Conservation (phyloP, 176 grass and related monocot genomes). For the Oryza punctata region DNA sequence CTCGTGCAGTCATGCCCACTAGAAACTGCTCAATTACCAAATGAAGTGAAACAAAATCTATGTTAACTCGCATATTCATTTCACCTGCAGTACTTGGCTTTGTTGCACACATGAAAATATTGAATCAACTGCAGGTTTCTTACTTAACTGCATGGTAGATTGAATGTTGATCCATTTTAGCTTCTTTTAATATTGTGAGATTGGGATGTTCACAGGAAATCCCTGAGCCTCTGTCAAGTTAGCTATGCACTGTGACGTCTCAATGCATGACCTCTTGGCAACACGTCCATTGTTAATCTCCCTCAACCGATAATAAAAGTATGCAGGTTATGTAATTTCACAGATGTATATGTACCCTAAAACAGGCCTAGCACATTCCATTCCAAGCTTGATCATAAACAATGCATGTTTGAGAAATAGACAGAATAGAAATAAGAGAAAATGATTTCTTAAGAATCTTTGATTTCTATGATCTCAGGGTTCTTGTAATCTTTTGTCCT, state of each 20-base stretch:
- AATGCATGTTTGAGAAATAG: not conserved
- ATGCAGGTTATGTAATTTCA: not conserved
- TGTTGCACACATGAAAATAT: not conserved
- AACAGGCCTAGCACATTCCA: not conserved
- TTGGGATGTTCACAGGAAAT: not conserved
- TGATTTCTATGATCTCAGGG: not conserved
- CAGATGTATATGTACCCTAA: not conserved
- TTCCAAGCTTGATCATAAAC: not conserved
- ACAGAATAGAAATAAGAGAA: not conserved
- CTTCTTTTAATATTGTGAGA: not conserved
- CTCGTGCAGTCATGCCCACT: not conserved
- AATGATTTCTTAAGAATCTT: not conserved
- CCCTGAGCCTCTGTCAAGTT: not conserved
- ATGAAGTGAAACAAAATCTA: not conserved
- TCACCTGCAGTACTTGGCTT: not conserved
- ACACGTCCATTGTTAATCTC: not conserved
- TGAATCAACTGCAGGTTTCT: not conserved
- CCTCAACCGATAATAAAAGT: not conserved
- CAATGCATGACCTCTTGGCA: not conserved
- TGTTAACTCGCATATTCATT: not conserved
- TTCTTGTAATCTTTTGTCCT: not conserved
- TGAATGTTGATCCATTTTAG: not conserved
- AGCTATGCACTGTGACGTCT: not conserved
- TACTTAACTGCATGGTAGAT: not conserved
- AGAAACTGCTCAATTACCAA: not conserved